phyloP scores from a whole-genome alignment of 1,139 yeast species.

The Taphrina deformans region DNA sequence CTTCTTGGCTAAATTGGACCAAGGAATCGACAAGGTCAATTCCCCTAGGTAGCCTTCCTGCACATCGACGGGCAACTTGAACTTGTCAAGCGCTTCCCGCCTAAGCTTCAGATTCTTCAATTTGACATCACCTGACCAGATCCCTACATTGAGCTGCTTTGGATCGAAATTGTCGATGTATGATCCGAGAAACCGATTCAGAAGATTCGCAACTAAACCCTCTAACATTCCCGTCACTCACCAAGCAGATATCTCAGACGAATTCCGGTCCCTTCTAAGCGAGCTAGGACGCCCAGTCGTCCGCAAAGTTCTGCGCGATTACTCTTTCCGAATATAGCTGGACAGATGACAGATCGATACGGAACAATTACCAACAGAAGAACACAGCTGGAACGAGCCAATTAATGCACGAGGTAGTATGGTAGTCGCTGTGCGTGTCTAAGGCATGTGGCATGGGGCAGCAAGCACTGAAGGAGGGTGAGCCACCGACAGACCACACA shows the following conservation, averaged over 20 bases:
- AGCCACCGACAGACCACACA: not conserved
- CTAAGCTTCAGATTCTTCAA: slow-evolving; percentile 72
- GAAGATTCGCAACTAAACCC: slow-evolving; percentile 53
- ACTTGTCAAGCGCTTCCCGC: slow-evolving; percentile 78
- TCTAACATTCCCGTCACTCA: slow-evolving; percentile 49
- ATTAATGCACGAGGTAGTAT: too few species aligned
- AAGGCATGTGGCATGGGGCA: not conserved
- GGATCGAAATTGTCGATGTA: slow-evolving; percentile 92
- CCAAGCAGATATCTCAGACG: too few species aligned
- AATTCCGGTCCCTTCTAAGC: too few species aligned
- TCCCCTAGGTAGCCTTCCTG: slow-evolving; percentile 89
- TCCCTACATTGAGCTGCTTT: slow-evolving; percentile 52
- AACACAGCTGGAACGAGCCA: too few species aligned
- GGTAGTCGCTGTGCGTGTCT: too few species aligned
- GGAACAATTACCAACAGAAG: too few species aligned
- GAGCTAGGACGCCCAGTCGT: too few species aligned
- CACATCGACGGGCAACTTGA: slow-evolving; percentile 85
- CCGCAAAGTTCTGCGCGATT: too few species aligned
- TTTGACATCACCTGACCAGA: slow-evolving; percentile 97
- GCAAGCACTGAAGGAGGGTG: not conserved
- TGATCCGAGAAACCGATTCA: slow-evolving; percentile 56
- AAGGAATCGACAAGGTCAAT: slow-evolving; percentile 86
- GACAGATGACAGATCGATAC: too few species aligned
- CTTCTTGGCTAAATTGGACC: slow-evolving; percentile 90
- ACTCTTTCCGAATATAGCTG: too few species aligned